Evolutionary conservation across 305 asterid species (phyloP).

Genomic region (Solanum hybrid): DNA sequence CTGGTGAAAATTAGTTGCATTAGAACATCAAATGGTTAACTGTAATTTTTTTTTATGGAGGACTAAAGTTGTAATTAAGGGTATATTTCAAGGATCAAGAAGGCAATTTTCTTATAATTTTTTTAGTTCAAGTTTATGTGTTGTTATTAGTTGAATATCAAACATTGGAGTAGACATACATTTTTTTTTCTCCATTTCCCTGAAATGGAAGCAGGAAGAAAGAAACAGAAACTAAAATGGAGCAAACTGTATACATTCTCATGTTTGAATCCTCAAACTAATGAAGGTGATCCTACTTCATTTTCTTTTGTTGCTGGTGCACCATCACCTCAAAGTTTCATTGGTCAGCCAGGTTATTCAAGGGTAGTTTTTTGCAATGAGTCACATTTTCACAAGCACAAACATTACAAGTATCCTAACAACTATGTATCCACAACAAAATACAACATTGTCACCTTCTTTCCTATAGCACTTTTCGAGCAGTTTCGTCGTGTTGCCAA

Average conservation of each 20-base stretch:
- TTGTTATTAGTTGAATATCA: background rate
- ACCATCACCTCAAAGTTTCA: constrained; percentile 13
- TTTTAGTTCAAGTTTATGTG: background rate
- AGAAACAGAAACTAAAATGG: constrained; percentile 51
- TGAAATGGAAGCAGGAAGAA: constrained; percentile 24
- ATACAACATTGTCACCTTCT: constrained; percentile 46
- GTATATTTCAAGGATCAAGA: background rate
- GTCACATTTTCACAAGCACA: constrained; percentile 32
- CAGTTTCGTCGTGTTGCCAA: constrained; percentile 76
- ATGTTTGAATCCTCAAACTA: constrained; percentile 35
- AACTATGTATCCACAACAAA: constrained; percentile 69
- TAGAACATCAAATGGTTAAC: background rate
- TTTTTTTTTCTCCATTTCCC: background rate
- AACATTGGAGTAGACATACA: background rate
- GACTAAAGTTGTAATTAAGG: background rate
- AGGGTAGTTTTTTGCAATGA: constrained; percentile 65
- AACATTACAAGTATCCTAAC: constrained; percentile 34
- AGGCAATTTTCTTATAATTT: background rate
- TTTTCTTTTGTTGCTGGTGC: constrained; percentile 6
- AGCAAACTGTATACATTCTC: constrained; percentile 64
- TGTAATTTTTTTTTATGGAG: background rate
- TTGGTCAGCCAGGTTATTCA: constrained; percentile 53
- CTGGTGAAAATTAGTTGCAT: background rate
- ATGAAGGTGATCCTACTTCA: background rate
- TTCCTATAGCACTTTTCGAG: constrained; percentile 68